Evolutionary conservation across 352 stramenopile genomes (phyloP), one percentile per base, ranked within the genome.

Genomic region (Phytophthora sp.): DNA sequence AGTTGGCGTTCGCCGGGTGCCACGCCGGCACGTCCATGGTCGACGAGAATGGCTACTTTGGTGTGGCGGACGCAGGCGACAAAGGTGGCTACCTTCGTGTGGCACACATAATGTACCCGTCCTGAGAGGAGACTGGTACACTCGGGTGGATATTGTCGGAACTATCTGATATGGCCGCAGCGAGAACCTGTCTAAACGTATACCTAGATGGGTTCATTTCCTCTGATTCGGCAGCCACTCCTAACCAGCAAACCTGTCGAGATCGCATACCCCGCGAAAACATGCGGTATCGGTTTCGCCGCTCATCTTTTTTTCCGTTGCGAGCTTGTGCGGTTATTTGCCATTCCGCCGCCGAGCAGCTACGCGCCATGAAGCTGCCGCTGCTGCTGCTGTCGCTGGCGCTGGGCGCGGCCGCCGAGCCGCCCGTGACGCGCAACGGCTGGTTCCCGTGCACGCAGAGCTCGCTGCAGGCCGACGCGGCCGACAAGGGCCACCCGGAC

Each of bases 21-120:
- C 84, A 92, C 24, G 77, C 78, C 13, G 84, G 84, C 23, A 90
- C 82, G 46, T 92, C 82, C 84, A 92, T 92, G 32, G 9, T 34
- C n/a, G n/a, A n/a, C n/a, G n/a, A n/a, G n/a, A n/a, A n/a, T n/a
- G n/a, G n/a, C n/a, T n/a, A n/a, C n/a, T n/a, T n/a, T n/a, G n/a
- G n/a, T n/a, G n/a, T n/a, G n/a, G n/a, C n/a, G n/a, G n/a, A n/a
- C n/a, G n/a, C n/a, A n/a, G n/a, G n/a, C n/a, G n/a, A n/a, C n/a
- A n/a, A n/a, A n/a, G n/a, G n/a, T n/a, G n/a, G n/a, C n/a, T n/a
- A n/a, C n/a, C n/a, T n/a, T n/a, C n/a, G n/a, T n/a, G n/a, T n/a
- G n/a, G n/a, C n/a, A n/a, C n/a, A n/a, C n/a, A n/a, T n/a, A n/a
- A n/a, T n/a, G n/a, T n/a, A n/a, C n/a, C n/a, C n/a, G n/a, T n/a